Evolutionary conservation across 306 rosid genomes (phyloP).

Genomic region (Pyrus communis): DNA sequence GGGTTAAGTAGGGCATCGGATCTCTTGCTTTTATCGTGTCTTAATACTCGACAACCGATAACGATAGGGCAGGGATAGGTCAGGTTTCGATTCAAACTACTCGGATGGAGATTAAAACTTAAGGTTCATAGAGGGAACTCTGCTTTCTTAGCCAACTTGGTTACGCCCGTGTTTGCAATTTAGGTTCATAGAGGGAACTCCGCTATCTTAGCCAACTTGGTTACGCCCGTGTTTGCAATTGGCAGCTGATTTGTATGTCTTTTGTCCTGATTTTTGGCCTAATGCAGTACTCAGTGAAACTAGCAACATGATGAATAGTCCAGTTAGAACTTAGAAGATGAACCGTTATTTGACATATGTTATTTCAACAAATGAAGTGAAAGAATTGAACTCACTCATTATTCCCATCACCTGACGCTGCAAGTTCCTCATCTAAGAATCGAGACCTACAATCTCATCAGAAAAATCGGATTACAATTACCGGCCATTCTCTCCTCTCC

Average conservation of each 20-base stretch:
- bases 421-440: not conserved
- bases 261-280: not conserved
- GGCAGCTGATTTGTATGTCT: too few relatives aligned
- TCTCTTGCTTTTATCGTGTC: not conserved
- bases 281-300: not conserved
- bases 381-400: not conserved
- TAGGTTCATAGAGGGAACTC: not conserved
- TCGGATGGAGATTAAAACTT: too few relatives aligned
- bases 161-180: too few relatives aligned
- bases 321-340: not conserved
- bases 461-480: constrained; percentile 10
- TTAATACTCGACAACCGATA: not conserved
- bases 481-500: constrained; percentile 7
- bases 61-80: not conserved
- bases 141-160: too few relatives aligned
- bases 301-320: not conserved
- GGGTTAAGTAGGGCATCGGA: not conserved
- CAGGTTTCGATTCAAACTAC: too few relatives aligned
- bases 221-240: too few relatives aligned
- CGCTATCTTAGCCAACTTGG: too few relatives aligned
- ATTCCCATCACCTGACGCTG: not conserved
- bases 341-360: not conserved
- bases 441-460: not conserved
- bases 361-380: not conserved
- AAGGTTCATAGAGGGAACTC: not conserved